A percentile compares a stretch with the other conserved stretches of the same genome.
phyloP scores from a whole-genome alignment of 768 basidiomycete species.

The Nevesoporus exiguus region DNA sequence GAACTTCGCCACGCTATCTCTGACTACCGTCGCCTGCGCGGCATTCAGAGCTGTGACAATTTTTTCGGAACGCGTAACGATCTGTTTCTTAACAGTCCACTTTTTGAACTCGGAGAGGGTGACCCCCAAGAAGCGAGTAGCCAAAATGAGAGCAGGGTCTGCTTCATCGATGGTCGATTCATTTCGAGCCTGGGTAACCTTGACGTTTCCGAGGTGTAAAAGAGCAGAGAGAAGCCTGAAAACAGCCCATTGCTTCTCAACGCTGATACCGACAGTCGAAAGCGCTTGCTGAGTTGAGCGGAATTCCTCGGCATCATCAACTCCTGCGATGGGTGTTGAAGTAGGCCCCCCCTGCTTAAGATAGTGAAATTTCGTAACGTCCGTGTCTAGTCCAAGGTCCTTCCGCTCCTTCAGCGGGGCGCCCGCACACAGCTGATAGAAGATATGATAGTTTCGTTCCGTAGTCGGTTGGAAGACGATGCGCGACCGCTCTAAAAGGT shows the following conservation, averaged over 20 bases:
- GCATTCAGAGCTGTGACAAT: slow-evolving; percentile 85
- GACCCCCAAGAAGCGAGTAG: slow-evolving; percentile 89
- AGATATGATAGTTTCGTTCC: slow-evolving; percentile 99
- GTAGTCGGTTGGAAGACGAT: slow-evolving; percentile 96
- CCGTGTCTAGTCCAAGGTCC: slow-evolving; percentile 85
- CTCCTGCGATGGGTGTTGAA: slow-evolving; percentile 83
- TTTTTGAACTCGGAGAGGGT: slow-evolving; percentile 93
- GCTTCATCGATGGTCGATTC: slow-evolving; percentile 84
- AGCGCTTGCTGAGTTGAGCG: slow-evolving; percentile 89
- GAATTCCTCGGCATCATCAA: slow-evolving; percentile 97
- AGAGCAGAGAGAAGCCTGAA: slow-evolving; percentile 91
- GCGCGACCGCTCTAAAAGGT: slow-evolving; percentile 94
- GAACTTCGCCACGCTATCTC: slow-evolving; percentile 97
- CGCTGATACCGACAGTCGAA: slow-evolving; percentile 94
- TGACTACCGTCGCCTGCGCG: slow-evolving; percentile 87
- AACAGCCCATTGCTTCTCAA: slow-evolving; percentile 98
- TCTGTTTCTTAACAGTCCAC: slow-evolving; percentile 98
- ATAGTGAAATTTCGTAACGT: slow-evolving; percentile 85
- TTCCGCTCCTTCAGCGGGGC: slow-evolving; percentile 94
- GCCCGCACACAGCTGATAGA: slow-evolving; percentile 98
- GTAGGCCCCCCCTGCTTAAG: slow-evolving; percentile 89
- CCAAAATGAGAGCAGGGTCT: slow-evolving; percentile 74
- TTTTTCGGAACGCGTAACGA: slow-evolving; percentile 91
- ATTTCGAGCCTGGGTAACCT: slow-evolving; percentile 73
- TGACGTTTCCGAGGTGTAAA: slow-evolving; percentile 97